Evolutionary conservation across 768 basidiomycete species (phyloP), one percentile per base, ranked within the genome.

Genomic region (Boletus fagicola): DNA sequence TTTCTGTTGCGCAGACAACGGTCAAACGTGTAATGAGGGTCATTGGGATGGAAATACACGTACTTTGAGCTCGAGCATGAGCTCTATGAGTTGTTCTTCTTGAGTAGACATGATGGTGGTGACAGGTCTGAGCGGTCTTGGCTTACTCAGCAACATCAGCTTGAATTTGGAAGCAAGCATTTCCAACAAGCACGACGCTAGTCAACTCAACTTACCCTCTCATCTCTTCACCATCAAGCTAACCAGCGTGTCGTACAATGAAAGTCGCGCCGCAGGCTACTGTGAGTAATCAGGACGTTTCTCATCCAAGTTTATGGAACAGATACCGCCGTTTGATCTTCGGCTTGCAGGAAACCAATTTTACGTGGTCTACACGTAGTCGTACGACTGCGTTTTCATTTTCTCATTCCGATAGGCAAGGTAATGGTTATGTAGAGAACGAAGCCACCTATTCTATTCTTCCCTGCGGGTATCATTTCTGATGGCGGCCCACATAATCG

Each of bases 21-120:
- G 22, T 57, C 43, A 44, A 62, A 50, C 54, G 36, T 50, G 49
- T n/a, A 15, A 57, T n/a, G 2, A 24, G 8, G 11, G 11, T 24
- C 12, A n/a, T 20, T 26, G 11, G 9, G 18, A 18, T 22, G 13
- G n/a, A 26, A 2, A 26, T 13, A 58, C 6, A 51, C 62, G 36
- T 5, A 75, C 88, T 75, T 88, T 89, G 56, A 91, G 78, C 26
- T 86, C 86, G n/a, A 90, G 68, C 22, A 91, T 75, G n/a, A 91
- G 77, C 64, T 90, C 88, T 10, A 90, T 74, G 8, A 90, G 77
- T 51, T 89, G 86, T 57, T 88, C 87, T 61, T 86, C 80, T 59
- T 80, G 79, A 53, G 74, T 74, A 5, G 85, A 77, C 85, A 86
- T 86, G 46, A 53, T 51, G 43, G 44, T 22, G 36, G n/a, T n/a